These are phyloP conservation scores for Hypoxylon sp. DNA, from an alignment of 2,329 filamentous ascomycete genomes.

Conservation along the genomic window DNA sequence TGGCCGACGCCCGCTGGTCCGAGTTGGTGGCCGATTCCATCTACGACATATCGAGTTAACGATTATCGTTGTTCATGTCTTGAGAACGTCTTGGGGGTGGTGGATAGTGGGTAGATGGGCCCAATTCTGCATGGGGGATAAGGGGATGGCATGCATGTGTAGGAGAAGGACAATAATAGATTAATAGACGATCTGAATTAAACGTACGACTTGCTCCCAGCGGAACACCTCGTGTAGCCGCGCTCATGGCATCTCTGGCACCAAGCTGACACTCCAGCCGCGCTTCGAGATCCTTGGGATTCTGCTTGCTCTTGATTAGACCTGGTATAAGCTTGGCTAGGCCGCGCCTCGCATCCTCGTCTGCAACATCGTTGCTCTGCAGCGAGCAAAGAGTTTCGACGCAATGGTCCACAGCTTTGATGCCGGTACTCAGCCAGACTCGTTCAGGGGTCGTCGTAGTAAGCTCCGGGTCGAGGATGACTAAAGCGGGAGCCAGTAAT, in stretches of 20 bases:
- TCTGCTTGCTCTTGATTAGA: constrained; percentile 37
- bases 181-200: not conserved
- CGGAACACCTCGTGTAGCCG: constrained; percentile 55
- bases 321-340: constrained; percentile 42
- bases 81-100: not conserved
- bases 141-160: not conserved
- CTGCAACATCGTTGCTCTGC: constrained; percentile 38
- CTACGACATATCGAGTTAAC: constrained; percentile 23
- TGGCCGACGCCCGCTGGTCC: constrained; percentile 68
- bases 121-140: too few relatives aligned
- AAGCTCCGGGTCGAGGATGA: constrained; percentile 68
- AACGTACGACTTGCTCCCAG: constrained; percentile 50
- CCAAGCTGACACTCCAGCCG: constrained; percentile 62
- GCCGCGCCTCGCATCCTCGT: constrained; percentile 37
- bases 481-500: constrained; percentile 59
- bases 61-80: not conserved
- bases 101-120: not conserved
- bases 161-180: not conserved
- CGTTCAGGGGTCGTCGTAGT: constrained; percentile 61
- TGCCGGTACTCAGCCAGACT: constrained; percentile 69
- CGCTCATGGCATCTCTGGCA: constrained; percentile 64
- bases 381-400: constrained; percentile 50
- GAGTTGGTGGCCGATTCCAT: constrained; percentile 65
- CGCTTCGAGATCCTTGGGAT: constrained; percentile 55
- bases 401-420: constrained; percentile 51